phyloP scores from a whole-genome alignment of 2,329 filamentous ascomycete species.

The Ascomycota sp. region DNA sequence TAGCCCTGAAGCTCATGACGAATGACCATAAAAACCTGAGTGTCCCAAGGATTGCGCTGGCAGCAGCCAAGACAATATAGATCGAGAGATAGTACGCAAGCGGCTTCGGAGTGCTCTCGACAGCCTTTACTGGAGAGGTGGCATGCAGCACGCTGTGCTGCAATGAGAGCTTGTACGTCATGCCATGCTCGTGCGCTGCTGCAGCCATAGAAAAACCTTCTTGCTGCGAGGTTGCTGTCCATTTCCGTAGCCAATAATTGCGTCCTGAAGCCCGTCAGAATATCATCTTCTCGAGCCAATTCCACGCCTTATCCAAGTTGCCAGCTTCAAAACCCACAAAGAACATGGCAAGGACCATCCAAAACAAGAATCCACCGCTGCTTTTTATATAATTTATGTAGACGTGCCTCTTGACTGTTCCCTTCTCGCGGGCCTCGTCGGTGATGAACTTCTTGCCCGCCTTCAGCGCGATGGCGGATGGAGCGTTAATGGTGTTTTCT shows the following conservation, averaged over 20 bases:
- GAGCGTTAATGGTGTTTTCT: slow-evolving; percentile 13
- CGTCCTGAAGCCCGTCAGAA: slow-evolving; percentile 14
- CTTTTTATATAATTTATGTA: slow-evolving; percentile 45
- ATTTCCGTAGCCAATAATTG: slow-evolving; percentile 42
- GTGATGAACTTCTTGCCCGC: slow-evolving; percentile 49
- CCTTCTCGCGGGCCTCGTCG: slow-evolving; percentile 50
- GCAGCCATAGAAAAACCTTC: background rate
- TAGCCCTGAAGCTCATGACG: slow-evolving; percentile 42
- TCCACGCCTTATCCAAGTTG: slow-evolving; percentile 22
- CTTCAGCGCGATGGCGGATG: slow-evolving; percentile 29
- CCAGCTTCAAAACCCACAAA: slow-evolving; percentile 33
- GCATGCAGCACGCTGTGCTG: slow-evolving; percentile 23
- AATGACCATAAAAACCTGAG: slow-evolving; percentile 41
- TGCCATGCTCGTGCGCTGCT: slow-evolving; percentile 12
- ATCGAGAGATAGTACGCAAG: slow-evolving; percentile 43
- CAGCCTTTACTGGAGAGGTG: slow-evolving; percentile 9
- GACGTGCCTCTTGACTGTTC: slow-evolving; percentile 43
- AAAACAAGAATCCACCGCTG: slow-evolving; percentile 40
- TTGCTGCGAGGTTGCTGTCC: slow-evolving; percentile 22
- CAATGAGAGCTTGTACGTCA: slow-evolving; percentile 21
- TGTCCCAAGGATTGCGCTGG: slow-evolving; percentile 35
- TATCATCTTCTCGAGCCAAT: background rate
- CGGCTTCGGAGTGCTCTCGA: slow-evolving; percentile 12
- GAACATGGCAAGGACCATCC: slow-evolving; percentile 28
- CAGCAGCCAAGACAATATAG: slow-evolving; percentile 38